A percentile compares a stretch with the other conserved stretches of the same genome.
Evolutionary conservation across 2,329 filamentous ascomycete genomes (phyloP).

Genomic region (Aspergillus chevalieri): DNA sequence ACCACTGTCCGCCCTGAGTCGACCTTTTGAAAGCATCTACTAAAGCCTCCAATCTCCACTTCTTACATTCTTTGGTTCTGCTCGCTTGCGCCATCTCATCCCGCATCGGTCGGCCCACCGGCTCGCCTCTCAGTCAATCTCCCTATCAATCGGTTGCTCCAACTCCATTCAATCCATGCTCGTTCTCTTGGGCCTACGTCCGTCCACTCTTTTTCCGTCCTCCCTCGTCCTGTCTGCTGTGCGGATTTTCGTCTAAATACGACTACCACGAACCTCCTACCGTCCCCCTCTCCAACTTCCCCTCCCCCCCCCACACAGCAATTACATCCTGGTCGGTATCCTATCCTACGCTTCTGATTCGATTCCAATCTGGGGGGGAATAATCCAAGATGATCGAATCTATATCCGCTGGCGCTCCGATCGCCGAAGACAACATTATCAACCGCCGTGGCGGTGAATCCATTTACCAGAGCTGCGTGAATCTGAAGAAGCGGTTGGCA

Average conservation of each 20-base stretch:
- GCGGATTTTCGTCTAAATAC: constrained; percentile 23
- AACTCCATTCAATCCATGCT: constrained; percentile 23
- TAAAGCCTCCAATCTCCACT: constrained; percentile 10
- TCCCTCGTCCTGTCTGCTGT: constrained; percentile 22
- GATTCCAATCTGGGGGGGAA: constrained; percentile 10
- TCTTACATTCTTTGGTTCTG: constrained; percentile 12
- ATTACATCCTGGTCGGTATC: constrained; percentile 5
- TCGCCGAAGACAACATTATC: constrained; percentile 88
- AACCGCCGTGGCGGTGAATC: constrained; percentile 94
- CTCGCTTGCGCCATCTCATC: constrained; percentile 21
- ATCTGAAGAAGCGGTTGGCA: constrained; percentile 71
- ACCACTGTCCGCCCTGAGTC: not conserved
- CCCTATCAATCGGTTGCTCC: not conserved
- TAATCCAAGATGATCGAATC: constrained; percentile 31
- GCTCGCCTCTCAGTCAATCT: constrained; percentile 12
- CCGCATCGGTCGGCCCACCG: constrained; percentile 22
- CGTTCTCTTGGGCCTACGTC: constrained; percentile 21
- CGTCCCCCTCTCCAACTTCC: constrained; percentile 1
- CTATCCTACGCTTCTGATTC: not conserved
- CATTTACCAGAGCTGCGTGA: constrained; percentile 90
- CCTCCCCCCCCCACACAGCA: constrained; percentile 2
- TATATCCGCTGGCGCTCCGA: constrained; percentile 29
- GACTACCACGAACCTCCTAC: constrained; percentile 15
- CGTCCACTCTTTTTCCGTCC: constrained; percentile 15
- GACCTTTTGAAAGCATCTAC: not conserved